A percentile compares a stretch with the other conserved stretches of the same genome.
Conservation (phyloP, 495 filamentous ascomycete genomes). For the Talaromyces stipitatus region DNA sequence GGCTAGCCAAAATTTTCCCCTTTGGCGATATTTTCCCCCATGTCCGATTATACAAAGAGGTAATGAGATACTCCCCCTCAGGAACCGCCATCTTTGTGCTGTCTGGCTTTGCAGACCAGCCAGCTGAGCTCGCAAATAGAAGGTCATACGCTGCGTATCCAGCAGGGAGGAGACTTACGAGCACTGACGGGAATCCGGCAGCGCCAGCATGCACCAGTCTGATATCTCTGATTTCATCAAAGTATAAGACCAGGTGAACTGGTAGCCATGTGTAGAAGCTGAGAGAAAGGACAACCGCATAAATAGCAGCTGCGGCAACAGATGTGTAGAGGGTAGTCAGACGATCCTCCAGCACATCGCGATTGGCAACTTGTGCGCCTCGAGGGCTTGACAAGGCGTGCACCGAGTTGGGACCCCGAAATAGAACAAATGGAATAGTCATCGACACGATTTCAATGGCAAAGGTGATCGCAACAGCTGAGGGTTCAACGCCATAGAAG, state of each 20-base stretch:
- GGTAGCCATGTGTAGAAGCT: constrained; percentile 62
- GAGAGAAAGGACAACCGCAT: constrained; percentile 55
- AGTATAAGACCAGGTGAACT: constrained; percentile 57
- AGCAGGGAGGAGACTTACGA: constrained; percentile 49
- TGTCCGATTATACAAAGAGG: constrained; percentile 43
- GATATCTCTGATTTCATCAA: constrained; percentile 58
- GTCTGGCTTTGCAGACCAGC: constrained; percentile 25
- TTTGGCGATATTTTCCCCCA: constrained; percentile 50
- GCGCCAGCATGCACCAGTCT: constrained; percentile 52
- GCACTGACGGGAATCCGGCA: constrained; percentile 33
- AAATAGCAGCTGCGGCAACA: constrained; percentile 58
- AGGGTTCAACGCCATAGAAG: constrained; percentile 62
- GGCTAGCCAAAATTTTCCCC: constrained; percentile 55
- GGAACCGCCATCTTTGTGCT: constrained; percentile 33
- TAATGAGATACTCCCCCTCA: constrained; percentile 51
- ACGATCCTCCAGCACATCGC: constrained; percentile 60
- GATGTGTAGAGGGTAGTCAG: constrained; percentile 55
- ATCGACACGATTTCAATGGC: constrained; percentile 58
- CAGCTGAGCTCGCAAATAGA: constrained; percentile 64
- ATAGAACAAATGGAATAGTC: constrained; percentile 60
- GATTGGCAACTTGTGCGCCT: constrained; percentile 46
- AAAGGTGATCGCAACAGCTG: constrained; percentile 48
- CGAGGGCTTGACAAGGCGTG: constrained; percentile 49
- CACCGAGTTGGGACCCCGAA: constrained; percentile 54
- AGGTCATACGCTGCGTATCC: constrained; percentile 64